phyloP scores from a whole-genome alignment of 257 asterid species.

The Prunella vulgaris region DNA sequence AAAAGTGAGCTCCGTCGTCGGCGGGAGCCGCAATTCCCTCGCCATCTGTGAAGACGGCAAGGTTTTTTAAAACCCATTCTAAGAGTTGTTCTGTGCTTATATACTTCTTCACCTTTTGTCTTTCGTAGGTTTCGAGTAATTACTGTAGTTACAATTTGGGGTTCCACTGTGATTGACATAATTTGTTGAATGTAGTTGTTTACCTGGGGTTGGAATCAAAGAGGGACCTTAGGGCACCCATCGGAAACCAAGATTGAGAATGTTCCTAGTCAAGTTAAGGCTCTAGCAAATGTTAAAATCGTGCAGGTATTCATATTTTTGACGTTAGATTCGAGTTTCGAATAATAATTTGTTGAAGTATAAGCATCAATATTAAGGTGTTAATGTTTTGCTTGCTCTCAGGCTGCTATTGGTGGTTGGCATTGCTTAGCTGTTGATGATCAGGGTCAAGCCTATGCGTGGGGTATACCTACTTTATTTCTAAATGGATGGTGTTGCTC shows the following conservation, averaged over 20 bases:
- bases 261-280: slow-evolving; percentile 88
- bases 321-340: background rate
- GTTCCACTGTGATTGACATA: background rate
- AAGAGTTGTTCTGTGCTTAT: background rate
- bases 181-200: slow-evolving; percentile 48
- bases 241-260: slow-evolving; percentile 85
- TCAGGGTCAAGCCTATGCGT: slow-evolving; percentile 95
- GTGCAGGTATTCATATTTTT: slow-evolving; percentile 60
- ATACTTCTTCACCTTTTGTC: background rate
- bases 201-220: slow-evolving; percentile 99
- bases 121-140: slow-evolving; percentile 2
- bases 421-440: slow-evolving; percentile 99
- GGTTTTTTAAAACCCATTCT: slow-evolving; percentile 35
- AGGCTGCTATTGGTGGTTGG: slow-evolving; percentile 99
- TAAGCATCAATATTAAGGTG: background rate
- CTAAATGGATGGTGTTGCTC: background rate
- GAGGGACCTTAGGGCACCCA: slow-evolving; percentile 96
- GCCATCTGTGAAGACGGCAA: slow-evolving; percentile 93
- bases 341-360: background rate
- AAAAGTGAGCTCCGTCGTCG: slow-evolving; percentile 68
- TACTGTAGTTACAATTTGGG: background rate
- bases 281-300: slow-evolving; percentile 72
- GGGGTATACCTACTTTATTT: slow-evolving; percentile 56
- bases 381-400: slow-evolving; percentile 25
- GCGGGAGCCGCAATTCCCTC: slow-evolving; percentile 94